Conservation (phyloP, 1,284 basidiomycete species). For the Trametes pubescens region DNA sequence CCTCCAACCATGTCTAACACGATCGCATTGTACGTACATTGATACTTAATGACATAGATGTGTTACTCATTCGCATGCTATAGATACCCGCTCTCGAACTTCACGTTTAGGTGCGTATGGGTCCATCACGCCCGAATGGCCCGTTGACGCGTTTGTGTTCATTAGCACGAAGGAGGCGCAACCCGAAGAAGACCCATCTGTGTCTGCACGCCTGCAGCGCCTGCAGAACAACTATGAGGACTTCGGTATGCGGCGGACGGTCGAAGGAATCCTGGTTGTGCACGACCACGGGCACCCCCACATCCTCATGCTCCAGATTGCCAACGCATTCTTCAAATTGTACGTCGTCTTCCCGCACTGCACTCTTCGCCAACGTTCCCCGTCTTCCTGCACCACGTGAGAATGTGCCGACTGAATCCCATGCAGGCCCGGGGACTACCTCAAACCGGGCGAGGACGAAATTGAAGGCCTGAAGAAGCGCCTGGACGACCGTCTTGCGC, state of each 20-base stretch:
- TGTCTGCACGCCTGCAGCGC: conserved; percentile 87
- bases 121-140: neutral
- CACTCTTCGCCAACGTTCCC: conserved; percentile 1
- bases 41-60: neutral
- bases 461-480: conserved; percentile 87
- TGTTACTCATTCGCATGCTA: neutral
- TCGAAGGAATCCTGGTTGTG: conserved; percentile 96
- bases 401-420: neutral
- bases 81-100: conserved; percentile 87
- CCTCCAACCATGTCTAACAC: conserved; percentile 71
- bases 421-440: conserved; percentile 93
- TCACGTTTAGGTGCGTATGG: conserved; percentile 75
- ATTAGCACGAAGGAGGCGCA: conserved; percentile 90
- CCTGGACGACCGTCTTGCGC: conserved; percentile 89
- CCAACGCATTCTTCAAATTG: conserved; percentile 99
- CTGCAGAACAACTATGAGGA: conserved; percentile 97
- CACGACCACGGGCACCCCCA: conserved; percentile 96
- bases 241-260: conserved; percentile 92
- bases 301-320: conserved; percentile 97
- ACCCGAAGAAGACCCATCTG: conserved; percentile 96
- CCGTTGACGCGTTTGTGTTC: neutral
- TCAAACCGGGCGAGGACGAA: conserved; percentile 95
- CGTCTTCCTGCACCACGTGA: neutral
- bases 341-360: conserved; percentile 50
- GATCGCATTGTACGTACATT: conserved; percentile 69